A percentile compares a stretch with the other conserved stretches of the same genome.
phyloP scores from a whole-genome alignment of 768 basidiomycete species.

The Lactifluus echinatus region DNA sequence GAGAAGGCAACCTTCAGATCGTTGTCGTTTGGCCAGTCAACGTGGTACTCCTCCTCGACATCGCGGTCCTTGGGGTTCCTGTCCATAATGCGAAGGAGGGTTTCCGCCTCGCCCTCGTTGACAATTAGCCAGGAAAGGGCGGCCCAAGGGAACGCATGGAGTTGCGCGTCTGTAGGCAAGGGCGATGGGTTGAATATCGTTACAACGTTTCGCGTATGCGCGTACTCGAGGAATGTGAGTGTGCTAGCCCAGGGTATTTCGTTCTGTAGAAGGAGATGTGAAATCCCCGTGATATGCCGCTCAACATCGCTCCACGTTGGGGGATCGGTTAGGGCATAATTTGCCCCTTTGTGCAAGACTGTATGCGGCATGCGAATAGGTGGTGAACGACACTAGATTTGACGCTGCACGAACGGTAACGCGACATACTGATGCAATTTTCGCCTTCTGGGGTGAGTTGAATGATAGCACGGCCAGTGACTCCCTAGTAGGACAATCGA shows the following conservation, averaged over 20 bases:
- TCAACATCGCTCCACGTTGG: slow-evolving; percentile 18
- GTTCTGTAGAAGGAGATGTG: slow-evolving; percentile 51
- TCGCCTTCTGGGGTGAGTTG: slow-evolving; percentile 50
- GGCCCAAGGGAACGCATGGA: slow-evolving; percentile 41
- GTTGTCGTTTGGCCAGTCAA: slow-evolving; percentile 8
- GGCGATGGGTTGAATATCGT: slow-evolving; percentile 54
- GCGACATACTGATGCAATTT: slow-evolving; percentile 48
- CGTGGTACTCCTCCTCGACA: not conserved
- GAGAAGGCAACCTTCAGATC: slow-evolving; percentile 21
- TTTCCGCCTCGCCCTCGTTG: slow-evolving; percentile 43
- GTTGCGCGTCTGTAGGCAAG: slow-evolving; percentile 34
- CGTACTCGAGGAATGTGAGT: slow-evolving; percentile 27
- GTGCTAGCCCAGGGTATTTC: slow-evolving; percentile 43
- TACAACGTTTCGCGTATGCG: slow-evolving; percentile 13
- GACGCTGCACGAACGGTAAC: not conserved
- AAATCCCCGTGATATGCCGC: slow-evolving; percentile 30
- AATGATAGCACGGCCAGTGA: slow-evolving; percentile 52
- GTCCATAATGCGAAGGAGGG: slow-evolving; percentile 17
- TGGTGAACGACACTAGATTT: not conserved
- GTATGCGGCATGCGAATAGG: not conserved
- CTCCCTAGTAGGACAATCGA: slow-evolving; percentile 28
- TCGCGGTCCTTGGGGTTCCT: not conserved
- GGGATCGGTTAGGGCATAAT: slow-evolving; percentile 35
- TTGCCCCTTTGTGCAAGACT: slow-evolving; percentile 55
- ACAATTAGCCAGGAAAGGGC: slow-evolving; percentile 47